phyloP scores from a whole-genome alignment of 2,329 filamentous ascomycete genomes.

The Fusarium aywerte region DNA sequence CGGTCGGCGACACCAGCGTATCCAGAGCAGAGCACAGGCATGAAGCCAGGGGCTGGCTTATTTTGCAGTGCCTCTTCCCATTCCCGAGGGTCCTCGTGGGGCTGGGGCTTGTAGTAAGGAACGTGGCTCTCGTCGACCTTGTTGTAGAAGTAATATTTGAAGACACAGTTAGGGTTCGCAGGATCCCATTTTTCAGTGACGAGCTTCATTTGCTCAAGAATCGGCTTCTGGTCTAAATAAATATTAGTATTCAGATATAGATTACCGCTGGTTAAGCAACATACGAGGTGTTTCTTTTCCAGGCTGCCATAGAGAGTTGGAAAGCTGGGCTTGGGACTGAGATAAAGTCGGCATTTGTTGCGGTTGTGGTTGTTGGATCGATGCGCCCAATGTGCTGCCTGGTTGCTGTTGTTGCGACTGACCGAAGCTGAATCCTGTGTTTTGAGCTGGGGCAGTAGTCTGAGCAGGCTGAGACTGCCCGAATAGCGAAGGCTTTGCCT shows the following conservation, averaged over 20 bases:
- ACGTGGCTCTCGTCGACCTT: conserved; percentile 78
- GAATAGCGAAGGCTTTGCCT: conserved; percentile 54
- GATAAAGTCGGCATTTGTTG: conserved; percentile 57
- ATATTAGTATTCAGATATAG: conserved; percentile 10
- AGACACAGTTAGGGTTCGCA: conserved; percentile 72
- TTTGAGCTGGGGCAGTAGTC: conserved; percentile 46
- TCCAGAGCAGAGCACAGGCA: conserved; percentile 80
- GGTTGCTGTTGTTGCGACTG: conserved; percentile 55
- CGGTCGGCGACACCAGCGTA: conserved; percentile 78
- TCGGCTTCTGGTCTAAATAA: conserved; percentile 69
- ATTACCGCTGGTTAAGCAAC: conserved; percentile 25
- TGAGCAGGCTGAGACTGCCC: conserved; percentile 53
- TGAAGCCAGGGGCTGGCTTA: conserved; percentile 79
- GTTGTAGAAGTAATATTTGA: conserved; percentile 90
- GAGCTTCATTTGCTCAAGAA: conserved; percentile 77
- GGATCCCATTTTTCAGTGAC: conserved; percentile 81
- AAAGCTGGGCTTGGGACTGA: conserved; percentile 60
- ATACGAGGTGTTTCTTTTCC: conserved; percentile 62
- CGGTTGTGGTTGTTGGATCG: conserved; percentile 53
- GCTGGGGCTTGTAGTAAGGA: conserved; percentile 78
- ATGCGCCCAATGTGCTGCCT: conserved; percentile 47
- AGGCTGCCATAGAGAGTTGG: conserved; percentile 64
- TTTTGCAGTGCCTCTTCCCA: conserved; percentile 87
- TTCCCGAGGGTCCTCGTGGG: conserved; percentile 77
- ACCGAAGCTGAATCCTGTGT: conserved; percentile 28